Percentiles rank a stretch among this genome's conserved stretches.
phyloP scores from a whole-genome alignment of 768 basidiomycete genomes.

The Lentinula boryana region DNA sequence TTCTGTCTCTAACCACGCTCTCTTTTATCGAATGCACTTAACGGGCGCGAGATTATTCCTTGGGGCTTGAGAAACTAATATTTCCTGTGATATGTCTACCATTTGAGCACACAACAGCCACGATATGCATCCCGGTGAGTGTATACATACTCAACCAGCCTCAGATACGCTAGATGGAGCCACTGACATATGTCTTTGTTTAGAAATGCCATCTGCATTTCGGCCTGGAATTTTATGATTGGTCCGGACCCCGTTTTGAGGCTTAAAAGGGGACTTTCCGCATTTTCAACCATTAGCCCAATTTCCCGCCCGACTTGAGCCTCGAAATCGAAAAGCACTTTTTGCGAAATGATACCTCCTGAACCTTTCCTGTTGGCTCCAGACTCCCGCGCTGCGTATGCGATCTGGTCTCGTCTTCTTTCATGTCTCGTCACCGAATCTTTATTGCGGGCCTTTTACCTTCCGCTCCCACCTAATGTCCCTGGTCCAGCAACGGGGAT shows the following conservation, averaged over 20 bases:
- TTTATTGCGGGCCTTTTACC: constrained; percentile 36
- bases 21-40: not conserved
- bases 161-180: not conserved
- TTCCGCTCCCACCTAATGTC: constrained; percentile 20
- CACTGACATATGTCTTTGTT: not conserved
- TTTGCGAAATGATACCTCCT: not conserved
- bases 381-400: constrained; percentile 33
- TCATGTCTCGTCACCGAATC: constrained; percentile 45
- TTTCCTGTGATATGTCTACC: not conserved
- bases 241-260: not conserved
- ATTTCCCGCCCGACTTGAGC: not conserved
- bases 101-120: not conserved
- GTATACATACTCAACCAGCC: not conserved
- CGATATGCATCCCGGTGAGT: not conserved
- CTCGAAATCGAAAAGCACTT: not conserved
- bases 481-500: constrained; percentile 21
- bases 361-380: constrained; percentile 19
- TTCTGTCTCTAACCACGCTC: not conserved
- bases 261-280: not conserved
- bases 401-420: constrained; percentile 41
- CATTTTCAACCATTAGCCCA: not conserved
- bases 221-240: not conserved
- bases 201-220: not conserved
- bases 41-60: not conserved
- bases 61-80: not conserved